A percentile compares a stretch with the other conserved stretches of the same genome.
Conservation (phyloP, 768 basidiomycete genomes). For the Austroboletus eburneus region DNA sequence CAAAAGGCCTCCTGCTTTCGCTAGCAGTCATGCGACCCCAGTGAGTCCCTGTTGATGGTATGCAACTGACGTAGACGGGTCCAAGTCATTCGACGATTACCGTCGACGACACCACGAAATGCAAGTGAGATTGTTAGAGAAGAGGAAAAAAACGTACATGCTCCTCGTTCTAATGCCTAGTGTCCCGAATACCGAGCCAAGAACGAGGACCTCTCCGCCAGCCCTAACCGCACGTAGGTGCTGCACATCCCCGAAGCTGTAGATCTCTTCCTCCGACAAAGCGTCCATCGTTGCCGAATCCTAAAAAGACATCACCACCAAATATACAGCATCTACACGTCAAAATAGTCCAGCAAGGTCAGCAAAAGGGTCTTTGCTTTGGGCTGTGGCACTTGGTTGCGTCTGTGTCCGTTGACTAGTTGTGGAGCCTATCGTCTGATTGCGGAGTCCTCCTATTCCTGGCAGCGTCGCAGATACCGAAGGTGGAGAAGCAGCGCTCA, state of each 20-base stretch:
- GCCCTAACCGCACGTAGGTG: no score
- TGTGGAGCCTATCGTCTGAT: constrained; percentile 2
- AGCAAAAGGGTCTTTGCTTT: constrained; percentile 77
- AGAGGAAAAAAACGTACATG: constrained; percentile 7
- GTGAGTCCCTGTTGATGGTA: no score
- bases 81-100: no score
- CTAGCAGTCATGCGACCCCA: no score
- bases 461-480: constrained; percentile 14
- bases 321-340: constrained; percentile 3
- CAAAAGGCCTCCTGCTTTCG: no score
- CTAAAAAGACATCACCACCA: not conserved
- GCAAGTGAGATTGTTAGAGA: constrained; percentile 9
- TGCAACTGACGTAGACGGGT: no score
- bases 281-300: constrained; percentile 3
- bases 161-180: not conserved
- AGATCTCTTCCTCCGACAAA: not conserved
- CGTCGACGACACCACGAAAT: not conserved
- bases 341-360: constrained; percentile 77
- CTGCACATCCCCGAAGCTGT: not conserved
- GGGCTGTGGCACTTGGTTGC: constrained; percentile 21
- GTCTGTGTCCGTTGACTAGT: constrained; percentile 21
- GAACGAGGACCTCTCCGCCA: not conserved
- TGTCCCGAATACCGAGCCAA: not conserved
- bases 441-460: constrained; percentile 1
- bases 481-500: constrained; percentile 9